Evolutionary conservation across 2,329 filamentous ascomycete species (phyloP).

Genomic region (Alternaria gaisen): DNA sequence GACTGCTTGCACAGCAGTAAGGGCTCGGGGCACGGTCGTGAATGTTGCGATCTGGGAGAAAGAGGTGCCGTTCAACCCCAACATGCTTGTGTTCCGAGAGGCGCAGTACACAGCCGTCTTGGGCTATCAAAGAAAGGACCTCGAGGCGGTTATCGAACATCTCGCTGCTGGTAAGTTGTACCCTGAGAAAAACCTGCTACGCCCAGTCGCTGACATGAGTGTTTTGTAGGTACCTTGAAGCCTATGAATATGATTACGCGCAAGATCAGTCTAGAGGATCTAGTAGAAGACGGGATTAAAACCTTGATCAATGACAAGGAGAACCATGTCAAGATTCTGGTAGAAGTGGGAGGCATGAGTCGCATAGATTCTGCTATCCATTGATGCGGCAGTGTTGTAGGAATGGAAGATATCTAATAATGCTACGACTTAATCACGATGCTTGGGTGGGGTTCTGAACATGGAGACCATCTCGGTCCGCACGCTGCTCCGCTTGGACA

Average conservation of each 20-base stretch:
- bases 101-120: conserved; percentile 61
- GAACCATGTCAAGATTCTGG: conserved; percentile 69
- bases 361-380: conserved; percentile 25
- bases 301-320: conserved; percentile 68
- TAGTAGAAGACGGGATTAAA: conserved; percentile 67
- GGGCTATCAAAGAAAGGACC: conserved; percentile 63
- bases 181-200: not conserved
- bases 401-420: not conserved
- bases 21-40: conserved; percentile 65
- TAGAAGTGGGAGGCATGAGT: conserved; percentile 53
- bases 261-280: conserved; percentile 63
- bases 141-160: conserved; percentile 66
- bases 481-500: too few relatives aligned
- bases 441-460: not conserved
- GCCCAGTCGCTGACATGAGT: not conserved
- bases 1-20: conserved; percentile 59
- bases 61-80: conserved; percentile 62
- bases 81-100: conserved; percentile 63
- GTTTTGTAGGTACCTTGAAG: conserved; percentile 56
- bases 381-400: not conserved
- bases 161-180: conserved; percentile 47
- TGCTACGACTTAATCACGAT: not conserved
- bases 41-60: conserved; percentile 73
- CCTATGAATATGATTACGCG: conserved; percentile 69
- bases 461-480: too few relatives aligned